Conservation (phyloP, 2,329 filamentous ascomycete species). For the Diplocarpon mali region DNA sequence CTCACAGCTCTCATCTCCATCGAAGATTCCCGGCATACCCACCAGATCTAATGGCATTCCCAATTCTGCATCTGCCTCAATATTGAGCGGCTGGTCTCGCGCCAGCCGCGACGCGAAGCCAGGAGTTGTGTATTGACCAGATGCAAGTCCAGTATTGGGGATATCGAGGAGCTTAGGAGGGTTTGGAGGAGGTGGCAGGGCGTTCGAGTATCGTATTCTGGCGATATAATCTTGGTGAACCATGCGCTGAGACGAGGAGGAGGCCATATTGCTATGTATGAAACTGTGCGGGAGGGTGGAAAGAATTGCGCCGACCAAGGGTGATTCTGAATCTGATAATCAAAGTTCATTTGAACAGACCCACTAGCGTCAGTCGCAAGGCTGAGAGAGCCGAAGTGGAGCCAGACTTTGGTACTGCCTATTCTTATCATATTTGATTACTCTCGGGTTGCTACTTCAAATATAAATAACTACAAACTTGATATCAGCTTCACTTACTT, state of each 20-base stretch:
- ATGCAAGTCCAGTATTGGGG: constrained; percentile 80
- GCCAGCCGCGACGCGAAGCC: constrained; percentile 82
- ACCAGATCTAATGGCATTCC: constrained; percentile 96
- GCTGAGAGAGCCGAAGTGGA: neutral
- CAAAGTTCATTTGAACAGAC: neutral
- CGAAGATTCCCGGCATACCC: constrained; percentile 87
- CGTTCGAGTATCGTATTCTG: constrained; percentile 89
- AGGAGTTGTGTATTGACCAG: constrained; percentile 80
- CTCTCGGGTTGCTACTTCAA: no score
- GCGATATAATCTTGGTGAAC: constrained; percentile 95
- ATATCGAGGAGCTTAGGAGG: constrained; percentile 96
- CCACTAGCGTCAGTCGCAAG: neutral
- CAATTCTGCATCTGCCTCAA: constrained; percentile 93
- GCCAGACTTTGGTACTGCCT: no score
- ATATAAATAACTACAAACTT: no score
- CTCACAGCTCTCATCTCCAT: constrained; percentile 86
- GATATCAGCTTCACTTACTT: no score
- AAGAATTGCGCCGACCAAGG: neutral
- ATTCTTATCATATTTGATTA: no score
- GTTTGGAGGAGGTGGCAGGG: constrained; percentile 84
- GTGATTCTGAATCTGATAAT: neutral
- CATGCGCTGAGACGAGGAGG: constrained; percentile 33
- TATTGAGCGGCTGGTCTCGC: constrained; percentile 85
- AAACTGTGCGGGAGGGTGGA: neutral
- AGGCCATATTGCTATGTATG: constrained; percentile 17